Conservation (phyloP, 2,329 filamentous ascomycete genomes). For the Fusarium chaquense region DNA sequence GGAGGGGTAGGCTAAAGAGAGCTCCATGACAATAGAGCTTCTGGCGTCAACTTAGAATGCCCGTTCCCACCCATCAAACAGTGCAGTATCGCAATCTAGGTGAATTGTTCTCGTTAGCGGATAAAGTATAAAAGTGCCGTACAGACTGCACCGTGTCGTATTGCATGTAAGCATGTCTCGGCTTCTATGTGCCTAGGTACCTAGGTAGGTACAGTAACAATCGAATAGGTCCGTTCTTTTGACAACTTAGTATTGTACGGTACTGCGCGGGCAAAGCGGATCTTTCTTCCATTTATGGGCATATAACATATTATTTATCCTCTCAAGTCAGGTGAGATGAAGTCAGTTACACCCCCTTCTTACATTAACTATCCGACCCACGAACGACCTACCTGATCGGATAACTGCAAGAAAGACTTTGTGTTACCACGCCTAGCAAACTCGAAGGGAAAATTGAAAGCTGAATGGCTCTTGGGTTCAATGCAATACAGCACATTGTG, state of each 20-base stretch:
- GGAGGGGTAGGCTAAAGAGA: constrained; percentile 15
- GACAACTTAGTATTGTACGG: background rate
- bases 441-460: background rate
- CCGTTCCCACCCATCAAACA: background rate
- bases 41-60: background rate
- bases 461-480: background rate
- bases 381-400: background rate
- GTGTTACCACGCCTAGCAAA: background rate
- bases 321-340: background rate
- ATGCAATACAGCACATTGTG: background rate
- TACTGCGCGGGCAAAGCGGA: background rate
- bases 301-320: background rate
- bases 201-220: too few species aligned
- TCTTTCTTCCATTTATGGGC: background rate
- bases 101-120: constrained; percentile 6
- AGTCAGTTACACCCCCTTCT: background rate
- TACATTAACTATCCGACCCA: too few species aligned
- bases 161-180: constrained; percentile 6
- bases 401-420: background rate
- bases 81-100: background rate
- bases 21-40: background rate
- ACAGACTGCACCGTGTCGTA: background rate
- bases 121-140: background rate
- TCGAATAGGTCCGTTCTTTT: background rate
- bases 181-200: background rate